Conservation (phyloP, 305 asterid species). For the Fraxinus ornus region DNA sequence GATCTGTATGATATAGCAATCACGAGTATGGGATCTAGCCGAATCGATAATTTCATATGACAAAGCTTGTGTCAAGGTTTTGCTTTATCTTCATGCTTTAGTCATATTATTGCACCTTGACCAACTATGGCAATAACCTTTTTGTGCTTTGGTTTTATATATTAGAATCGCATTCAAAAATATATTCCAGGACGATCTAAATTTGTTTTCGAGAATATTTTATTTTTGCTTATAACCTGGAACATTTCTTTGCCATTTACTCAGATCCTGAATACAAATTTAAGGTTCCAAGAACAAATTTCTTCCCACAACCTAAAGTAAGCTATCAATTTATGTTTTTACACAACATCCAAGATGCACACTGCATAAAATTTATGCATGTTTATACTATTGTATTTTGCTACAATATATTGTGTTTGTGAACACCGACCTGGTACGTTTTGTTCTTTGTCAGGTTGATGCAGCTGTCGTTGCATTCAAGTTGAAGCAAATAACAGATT, state of each 20-base stretch:
- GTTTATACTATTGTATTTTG: background rate
- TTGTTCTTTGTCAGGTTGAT: constrained; percentile 60
- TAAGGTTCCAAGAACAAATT: constrained; percentile 73
- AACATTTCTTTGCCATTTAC: constrained; percentile 14
- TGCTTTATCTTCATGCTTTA: background rate
- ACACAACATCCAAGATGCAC: background rate
- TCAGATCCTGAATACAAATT: constrained; percentile 80
- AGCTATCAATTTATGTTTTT: constrained; percentile 22
- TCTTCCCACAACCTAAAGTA: constrained; percentile 93
- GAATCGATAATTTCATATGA: background rate
- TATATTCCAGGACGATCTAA: background rate
- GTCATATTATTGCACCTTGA: background rate
- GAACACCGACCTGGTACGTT: background rate
- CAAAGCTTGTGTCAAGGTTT: background rate
- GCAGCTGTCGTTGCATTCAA: constrained; percentile 82
- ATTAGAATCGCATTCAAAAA: background rate
- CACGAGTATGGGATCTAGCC: background rate
- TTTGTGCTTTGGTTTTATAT: background rate
- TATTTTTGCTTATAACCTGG: constrained; percentile 1
- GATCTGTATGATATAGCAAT: background rate
- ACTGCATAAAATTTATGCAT: constrained; percentile 3
- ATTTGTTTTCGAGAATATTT: background rate
- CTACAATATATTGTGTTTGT: background rate
- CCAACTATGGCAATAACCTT: background rate
- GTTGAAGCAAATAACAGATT: constrained; percentile 63